phyloP scores from a whole-genome alignment of 2,329 filamentous ascomycete genomes.

The Aspergillus phoenicis region DNA sequence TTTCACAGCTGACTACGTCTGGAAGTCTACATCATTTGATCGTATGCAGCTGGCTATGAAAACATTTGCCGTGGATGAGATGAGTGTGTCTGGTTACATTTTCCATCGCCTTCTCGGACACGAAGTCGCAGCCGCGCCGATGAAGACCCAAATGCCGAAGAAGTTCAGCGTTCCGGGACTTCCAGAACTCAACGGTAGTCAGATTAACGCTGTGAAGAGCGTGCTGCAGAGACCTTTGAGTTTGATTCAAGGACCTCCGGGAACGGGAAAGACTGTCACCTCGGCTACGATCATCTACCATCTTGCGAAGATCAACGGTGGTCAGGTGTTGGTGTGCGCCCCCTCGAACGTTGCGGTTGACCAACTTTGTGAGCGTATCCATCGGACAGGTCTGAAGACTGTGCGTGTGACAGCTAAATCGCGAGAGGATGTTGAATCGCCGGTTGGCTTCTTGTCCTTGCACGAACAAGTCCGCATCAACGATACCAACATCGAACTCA shows the following conservation, averaged over 20 bases:
- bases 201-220: constrained; percentile 94
- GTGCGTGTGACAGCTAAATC: constrained; percentile 99
- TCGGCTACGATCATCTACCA: constrained; percentile 99
- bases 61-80: constrained; percentile 95
- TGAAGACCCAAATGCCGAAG: constrained; percentile 94
- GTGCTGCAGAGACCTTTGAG: constrained; percentile 92
- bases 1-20: constrained; percentile 98
- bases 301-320: constrained; percentile 89
- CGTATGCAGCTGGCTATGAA: constrained; percentile 99
- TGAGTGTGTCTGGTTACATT: constrained; percentile 98
- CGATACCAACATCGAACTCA: constrained; percentile 90
- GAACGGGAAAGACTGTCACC: constrained; percentile 97
- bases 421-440: constrained; percentile 97
- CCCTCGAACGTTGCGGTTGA: constrained; percentile 98
- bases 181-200: constrained; percentile 91
- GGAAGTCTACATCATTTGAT: constrained; percentile 99
- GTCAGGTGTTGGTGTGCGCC: constrained; percentile 93
- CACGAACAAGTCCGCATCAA: constrained; percentile 98
- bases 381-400: constrained; percentile 91
- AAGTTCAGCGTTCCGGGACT: constrained; percentile 95
- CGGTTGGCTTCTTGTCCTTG: constrained; percentile 89
- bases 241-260: constrained; percentile 93
- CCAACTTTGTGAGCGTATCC: constrained; percentile 95
- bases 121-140: constrained; percentile 88
- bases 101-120: constrained; percentile 96